Base-by-base conservation (phyloP, 176 grass and related monocot genomes). In the Zoysia pacifica region DNA sequence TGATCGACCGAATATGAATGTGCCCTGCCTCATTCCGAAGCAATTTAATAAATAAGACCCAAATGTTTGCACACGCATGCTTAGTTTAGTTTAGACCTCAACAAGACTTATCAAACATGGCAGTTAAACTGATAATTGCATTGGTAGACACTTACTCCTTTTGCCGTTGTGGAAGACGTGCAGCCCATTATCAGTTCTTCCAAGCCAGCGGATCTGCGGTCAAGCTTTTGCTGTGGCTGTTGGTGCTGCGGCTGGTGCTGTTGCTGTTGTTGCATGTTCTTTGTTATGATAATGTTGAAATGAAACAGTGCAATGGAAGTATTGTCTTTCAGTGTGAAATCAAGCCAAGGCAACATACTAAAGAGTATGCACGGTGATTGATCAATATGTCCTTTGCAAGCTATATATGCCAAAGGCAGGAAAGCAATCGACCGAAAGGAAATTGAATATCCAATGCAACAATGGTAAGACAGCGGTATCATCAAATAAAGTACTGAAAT, bases 161-260 rank as follows among this genome's bases (percentile, higher is more conserved):
- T 99, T 53, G 88, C 74, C 58, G 85, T 73, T 48, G 88, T 78
- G 62, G 97, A 82, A 59, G 96, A 86, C 71, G 93, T 99, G 88
- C 97, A 99, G 62, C 97, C 90, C 93, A 91, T 91, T 75, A 99
- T 82, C 79, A 99, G 45, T 81, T 96, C 97, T 86, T 99, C 97
- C 79, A 93, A 81, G 78, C 97, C 93, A 36, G 93, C 87, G 82
- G 97, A 99, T 72, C 90, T 91, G 35, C 84, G 75, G 42, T 93
- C 97, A 85, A 91, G 76, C 73, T 99, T 93, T 60, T 93, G 96
- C 4, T 93, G 95, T 39, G 74, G 54, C 8, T 93, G 87, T 36
- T 87, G 81, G 54, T 83, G 82, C 16, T 84, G 81, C 61, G 79
- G 63, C 44, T 77, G 70, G 75, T 78, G 76, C 41, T 85, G 70